Base-by-base conservation (phyloP, 1,284 basidiomycete genomes). In the Apiotrichum veenhuisii region DNA sequence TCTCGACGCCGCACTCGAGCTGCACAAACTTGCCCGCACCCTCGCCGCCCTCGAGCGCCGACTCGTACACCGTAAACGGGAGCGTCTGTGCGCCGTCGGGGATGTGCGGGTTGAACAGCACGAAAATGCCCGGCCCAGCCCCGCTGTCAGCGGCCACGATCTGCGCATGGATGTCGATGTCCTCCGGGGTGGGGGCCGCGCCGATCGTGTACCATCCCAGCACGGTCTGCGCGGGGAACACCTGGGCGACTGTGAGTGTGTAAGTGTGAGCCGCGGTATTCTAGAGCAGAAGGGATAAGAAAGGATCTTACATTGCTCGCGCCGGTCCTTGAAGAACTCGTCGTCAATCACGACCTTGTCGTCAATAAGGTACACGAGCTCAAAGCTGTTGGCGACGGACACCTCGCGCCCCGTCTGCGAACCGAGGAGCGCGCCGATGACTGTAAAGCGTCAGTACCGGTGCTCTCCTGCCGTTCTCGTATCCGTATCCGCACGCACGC, bases 141-240 rank as follows among this genome's bases (percentile, higher is more conserved):
- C n/a, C n/a, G n/a, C n/a, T n/a, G n/a, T 82, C 80, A 62, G 78
- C 70, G 61, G 76, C 70, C 79, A 77, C 57, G 55, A 88, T 90
- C 80, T 95, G 91, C 69, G 89, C 86, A 72, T 97, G 92, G 15
- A 98, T 81, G 1, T 82, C 80, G 50, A 92, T 84, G 69, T 98
- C 92, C 25, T 80, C 80, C 10, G 82, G 66, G 1, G 85, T 86
- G 0, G 91, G 92, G 15, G 81, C 77, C 9, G 81, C 73, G 14
- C 91, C 87, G 52, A 93, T 85, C 0, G 89, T 89, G 74, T 98
- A 98, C 95, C 95, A 98, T 17, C 95, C 95, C 44, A 98, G 88
- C 65, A 98, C 86, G 66, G 96, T 92, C 46, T 98, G 82, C 0
- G 92, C 91, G 4, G 95, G 96, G 74, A 98, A 98, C 17, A 97